These are phyloP conservation scores for Begonia masoniana DNA, from an alignment of 306 rosid genomes.

Conservation along the genomic window DNA sequence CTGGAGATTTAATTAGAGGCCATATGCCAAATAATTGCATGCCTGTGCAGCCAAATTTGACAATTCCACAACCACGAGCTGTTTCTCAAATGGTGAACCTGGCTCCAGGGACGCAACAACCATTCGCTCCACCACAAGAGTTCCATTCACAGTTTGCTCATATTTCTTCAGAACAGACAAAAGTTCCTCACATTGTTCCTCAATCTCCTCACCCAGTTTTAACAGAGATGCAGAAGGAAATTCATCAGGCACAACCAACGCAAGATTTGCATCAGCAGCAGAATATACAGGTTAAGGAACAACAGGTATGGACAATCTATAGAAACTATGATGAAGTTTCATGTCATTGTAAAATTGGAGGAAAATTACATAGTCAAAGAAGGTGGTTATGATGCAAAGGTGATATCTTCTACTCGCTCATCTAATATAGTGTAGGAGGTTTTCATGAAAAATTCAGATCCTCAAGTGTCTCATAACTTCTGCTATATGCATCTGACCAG, in stretches of 20 bases:
- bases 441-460: too few species aligned
- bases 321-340: background rate
- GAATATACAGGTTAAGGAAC: slow-evolving; percentile 47
- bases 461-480: too few species aligned
- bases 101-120: slow-evolving; percentile 39
- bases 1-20: slow-evolving; percentile 38
- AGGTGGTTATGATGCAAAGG: too few species aligned
- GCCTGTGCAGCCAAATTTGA: slow-evolving; percentile 28
- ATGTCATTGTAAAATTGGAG: too few species aligned
- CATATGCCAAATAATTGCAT: slow-evolving; percentile 34
- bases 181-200: slow-evolving; percentile 23
- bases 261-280: slow-evolving; percentile 42
- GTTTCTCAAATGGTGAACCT: slow-evolving; percentile 41
- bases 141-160: slow-evolving; percentile 30
- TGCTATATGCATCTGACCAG: too few species aligned
- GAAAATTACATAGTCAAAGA: too few species aligned
- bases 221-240: slow-evolving; percentile 40
- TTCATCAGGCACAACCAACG: slow-evolving; percentile 21
- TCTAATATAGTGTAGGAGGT: too few species aligned
- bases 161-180: slow-evolving; percentile 29
- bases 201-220: slow-evolving; percentile 32
- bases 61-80: slow-evolving; percentile 35
- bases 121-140: slow-evolving; percentile 32
- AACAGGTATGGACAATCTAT: slow-evolving; percentile 15
- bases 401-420: too few species aligned